phyloP scores from a whole-genome alignment of 1,284 basidiomycete species.

The Irpex lacteus region DNA sequence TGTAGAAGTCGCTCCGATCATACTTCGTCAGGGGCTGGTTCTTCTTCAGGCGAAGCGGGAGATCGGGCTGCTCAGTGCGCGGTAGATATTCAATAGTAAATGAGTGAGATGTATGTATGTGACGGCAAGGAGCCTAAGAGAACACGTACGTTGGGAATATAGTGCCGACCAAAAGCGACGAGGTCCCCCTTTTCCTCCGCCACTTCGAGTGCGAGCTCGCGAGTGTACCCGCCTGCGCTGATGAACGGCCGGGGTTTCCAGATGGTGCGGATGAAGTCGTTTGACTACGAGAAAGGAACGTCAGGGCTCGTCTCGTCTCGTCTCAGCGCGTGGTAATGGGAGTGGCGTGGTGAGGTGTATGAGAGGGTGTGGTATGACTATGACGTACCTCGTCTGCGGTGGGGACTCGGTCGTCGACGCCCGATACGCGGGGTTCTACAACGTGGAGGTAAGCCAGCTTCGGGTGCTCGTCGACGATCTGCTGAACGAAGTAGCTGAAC shows the following conservation, averaged over 20 bases:
- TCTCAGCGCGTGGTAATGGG: too few relatives aligned
- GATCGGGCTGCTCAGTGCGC: conserved; percentile 45
- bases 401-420: conserved; percentile 17
- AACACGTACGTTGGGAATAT: conserved; percentile 39
- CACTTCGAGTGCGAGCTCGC: conserved; percentile 21
- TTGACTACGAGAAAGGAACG: conserved; percentile 17
- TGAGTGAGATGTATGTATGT: not conserved
- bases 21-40: conserved; percentile 31
- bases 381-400: conserved; percentile 13
- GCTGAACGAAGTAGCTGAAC: conserved; percentile 36
- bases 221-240: conserved; percentile 34
- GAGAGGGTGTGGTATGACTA: not conserved
- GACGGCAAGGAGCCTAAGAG: not conserved
- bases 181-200: conserved; percentile 33
- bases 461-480: conserved; percentile 38
- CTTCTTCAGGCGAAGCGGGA: conserved; percentile 38
- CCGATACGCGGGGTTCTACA: conserved; percentile 35
- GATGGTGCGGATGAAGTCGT: conserved; percentile 27
- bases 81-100: not conserved
- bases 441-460: conserved; percentile 55
- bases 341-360: too few relatives aligned
- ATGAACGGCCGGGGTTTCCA: conserved; percentile 27
- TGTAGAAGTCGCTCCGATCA: conserved; percentile 34
- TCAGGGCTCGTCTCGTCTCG: not conserved
- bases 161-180: conserved; percentile 44